Evolutionary conservation across 202 grass and related monocot species (phyloP).

Genomic region (Hordeum pubiflorum): DNA sequence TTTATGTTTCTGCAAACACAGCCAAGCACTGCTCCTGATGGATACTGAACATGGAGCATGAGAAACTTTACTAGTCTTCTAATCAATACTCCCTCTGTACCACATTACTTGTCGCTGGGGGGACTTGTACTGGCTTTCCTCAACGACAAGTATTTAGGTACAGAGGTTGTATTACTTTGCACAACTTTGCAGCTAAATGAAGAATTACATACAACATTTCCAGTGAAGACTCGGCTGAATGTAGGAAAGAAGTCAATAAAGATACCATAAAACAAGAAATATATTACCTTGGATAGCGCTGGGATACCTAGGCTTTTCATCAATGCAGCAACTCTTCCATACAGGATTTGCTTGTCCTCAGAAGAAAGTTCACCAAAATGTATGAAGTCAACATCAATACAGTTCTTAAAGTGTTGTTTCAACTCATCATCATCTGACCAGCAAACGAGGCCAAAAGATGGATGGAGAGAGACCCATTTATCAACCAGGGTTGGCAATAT

Average conservation of each 20-base stretch:
- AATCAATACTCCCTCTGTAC: background rate
- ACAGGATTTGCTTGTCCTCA: conserved; percentile 43
- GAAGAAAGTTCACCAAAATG: conserved; percentile 59
- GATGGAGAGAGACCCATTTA: conserved; percentile 97
- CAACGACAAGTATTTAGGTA: no score
- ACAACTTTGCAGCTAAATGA: conserved; percentile 7
- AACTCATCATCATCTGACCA: conserved; percentile 85
- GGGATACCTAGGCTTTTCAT: conserved; percentile 79
- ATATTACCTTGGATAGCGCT: conserved; percentile 81
- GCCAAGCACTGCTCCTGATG: background rate
- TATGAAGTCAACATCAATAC: conserved; percentile 52
- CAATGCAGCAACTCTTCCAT: conserved; percentile 50
- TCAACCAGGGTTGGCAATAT: conserved; percentile 73
- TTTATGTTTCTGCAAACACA: conserved; percentile 9
- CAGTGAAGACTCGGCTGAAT: background rate
- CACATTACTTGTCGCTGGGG: no score
- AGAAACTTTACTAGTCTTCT: background rate
- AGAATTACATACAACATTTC: background rate
- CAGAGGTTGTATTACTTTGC: background rate
- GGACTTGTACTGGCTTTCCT: no score
- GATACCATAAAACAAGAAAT: background rate
- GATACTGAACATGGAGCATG: background rate
- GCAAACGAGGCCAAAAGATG: conserved; percentile 83
- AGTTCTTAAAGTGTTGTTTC: conserved; percentile 60
- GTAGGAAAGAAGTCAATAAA: background rate